These are phyloP conservation scores for Plasmodium knowlesi DNA, from an alignment of 169 alveolate genomes.

Conservation along the genomic window DNA sequence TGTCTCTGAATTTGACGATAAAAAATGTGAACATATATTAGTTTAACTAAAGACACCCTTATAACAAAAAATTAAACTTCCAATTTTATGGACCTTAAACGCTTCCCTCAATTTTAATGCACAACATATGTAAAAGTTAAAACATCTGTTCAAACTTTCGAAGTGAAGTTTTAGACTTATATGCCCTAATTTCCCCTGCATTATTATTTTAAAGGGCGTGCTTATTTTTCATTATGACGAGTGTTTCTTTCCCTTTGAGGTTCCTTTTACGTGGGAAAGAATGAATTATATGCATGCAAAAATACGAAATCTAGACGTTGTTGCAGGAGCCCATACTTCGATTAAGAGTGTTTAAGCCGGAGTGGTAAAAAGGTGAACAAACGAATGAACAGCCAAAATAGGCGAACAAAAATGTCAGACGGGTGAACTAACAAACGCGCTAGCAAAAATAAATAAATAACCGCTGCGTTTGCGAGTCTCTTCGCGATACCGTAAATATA, in stretches of 20 bases:
- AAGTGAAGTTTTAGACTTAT: background rate
- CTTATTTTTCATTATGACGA: background rate
- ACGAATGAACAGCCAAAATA: background rate
- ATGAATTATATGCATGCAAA: background rate
- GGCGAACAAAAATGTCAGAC: background rate
- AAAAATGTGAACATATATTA: background rate
- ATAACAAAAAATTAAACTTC: background rate
- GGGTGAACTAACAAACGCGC: background rate
- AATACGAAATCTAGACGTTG: background rate
- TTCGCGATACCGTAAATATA: background rate
- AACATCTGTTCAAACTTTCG: background rate
- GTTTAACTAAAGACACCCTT: background rate
- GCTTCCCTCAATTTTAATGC: background rate
- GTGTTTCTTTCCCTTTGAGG: background rate
- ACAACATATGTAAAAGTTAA: background rate
- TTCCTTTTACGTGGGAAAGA: background rate
- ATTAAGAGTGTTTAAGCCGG: background rate
- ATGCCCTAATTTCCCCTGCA: background rate
- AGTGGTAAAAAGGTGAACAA: background rate
- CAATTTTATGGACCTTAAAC: background rate
- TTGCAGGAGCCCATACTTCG: background rate
- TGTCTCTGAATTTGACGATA: background rate
- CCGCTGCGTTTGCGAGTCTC: slow-evolving; percentile 1
- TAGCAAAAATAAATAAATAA: background rate
- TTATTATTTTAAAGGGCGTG: background rate